phyloP scores from a whole-genome alignment of 495 filamentous ascomycete species.

The Darksidea phi region DNA sequence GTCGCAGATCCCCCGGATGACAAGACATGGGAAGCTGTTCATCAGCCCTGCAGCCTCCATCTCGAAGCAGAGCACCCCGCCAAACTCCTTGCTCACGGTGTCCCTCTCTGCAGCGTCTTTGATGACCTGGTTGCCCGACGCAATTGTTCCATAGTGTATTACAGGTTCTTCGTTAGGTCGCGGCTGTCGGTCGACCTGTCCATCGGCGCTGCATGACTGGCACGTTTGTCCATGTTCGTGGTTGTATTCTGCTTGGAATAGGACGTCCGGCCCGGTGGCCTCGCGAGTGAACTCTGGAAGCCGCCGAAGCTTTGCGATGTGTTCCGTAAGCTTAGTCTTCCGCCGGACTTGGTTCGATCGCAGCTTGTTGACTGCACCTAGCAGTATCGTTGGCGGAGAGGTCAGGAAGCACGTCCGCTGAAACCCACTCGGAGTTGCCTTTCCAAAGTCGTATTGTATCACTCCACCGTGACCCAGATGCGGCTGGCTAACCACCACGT shows the following conservation, averaged over 20 bases:
- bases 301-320: conserved; percentile 7
- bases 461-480: conserved; percentile 37
- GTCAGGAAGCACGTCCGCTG: conserved; percentile 35
- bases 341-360: conserved; percentile 13
- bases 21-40: conserved; percentile 27
- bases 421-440: conserved; percentile 21
- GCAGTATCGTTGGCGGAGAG: conserved; percentile 36
- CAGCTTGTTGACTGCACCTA: conserved; percentile 27
- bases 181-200: conserved; percentile 24
- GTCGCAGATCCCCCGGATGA: conserved; percentile 35
- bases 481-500: conserved; percentile 46
- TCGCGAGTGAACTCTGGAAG: conserved; percentile 21
- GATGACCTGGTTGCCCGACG: conserved; percentile 46
- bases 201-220: conserved; percentile 16
- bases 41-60: conserved; percentile 23
- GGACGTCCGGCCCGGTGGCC: conserved; percentile 17
- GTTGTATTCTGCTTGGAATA: conserved; percentile 30
- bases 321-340: conserved; percentile 19
- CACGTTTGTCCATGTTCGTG: conserved; percentile 25
- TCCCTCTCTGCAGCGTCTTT: conserved; percentile 31
- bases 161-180: conserved; percentile 24
- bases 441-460: conserved; percentile 45
- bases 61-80: conserved; percentile 27
- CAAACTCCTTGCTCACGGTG: conserved; percentile 14
- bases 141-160: conserved; percentile 47